Evolutionary conservation across 352 stramenopile genomes (phyloP).

Genomic region (Phytopythium sindhum): DNA sequence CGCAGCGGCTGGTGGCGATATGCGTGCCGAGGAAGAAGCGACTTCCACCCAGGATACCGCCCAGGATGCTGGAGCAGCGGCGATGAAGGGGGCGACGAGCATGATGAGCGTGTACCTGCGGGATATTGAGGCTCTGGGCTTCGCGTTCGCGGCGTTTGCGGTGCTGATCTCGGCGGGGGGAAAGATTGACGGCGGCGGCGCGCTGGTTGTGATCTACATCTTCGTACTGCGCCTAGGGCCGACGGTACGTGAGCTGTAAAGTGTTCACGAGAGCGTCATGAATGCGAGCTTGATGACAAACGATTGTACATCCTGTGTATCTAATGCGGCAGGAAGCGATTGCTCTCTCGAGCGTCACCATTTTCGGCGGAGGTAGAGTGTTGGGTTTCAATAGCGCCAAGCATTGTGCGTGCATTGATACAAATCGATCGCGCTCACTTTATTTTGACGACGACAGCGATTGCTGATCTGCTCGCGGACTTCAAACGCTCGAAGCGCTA

Average conservation of each 20-base stretch:
- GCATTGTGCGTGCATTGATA: not conserved
- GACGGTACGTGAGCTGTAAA: slow-evolving; percentile 33
- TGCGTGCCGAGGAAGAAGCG: not conserved
- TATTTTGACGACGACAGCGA: not conserved
- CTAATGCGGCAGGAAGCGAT: slow-evolving; percentile 60
- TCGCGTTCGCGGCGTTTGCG: slow-evolving; percentile 37
- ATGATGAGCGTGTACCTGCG: not conserved
- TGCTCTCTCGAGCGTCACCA: slow-evolving; percentile 87
- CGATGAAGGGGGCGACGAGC: not conserved
- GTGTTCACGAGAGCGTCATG: not conserved
- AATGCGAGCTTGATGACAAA: not conserved
- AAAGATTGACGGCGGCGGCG: slow-evolving; percentile 81
- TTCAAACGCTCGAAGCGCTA: slow-evolving; percentile 9
- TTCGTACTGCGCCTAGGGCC: slow-evolving; percentile 86
- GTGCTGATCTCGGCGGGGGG: slow-evolving; percentile 66
- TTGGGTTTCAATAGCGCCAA: too few species aligned
- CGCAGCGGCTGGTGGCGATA: not conserved
- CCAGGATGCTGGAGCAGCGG: not conserved
- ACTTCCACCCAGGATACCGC: not conserved
- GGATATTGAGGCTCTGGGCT: slow-evolving; percentile 19
- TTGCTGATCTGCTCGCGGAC: slow-evolving; percentile 4
- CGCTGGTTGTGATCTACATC: slow-evolving; percentile 92
- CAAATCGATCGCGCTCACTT: not conserved
- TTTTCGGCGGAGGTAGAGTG: slow-evolving; percentile 74
- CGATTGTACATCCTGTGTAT: not conserved